Percentiles rank a stretch among this genome's conserved stretches.
Conservation (phyloP, 164 flowering plant genomes). For the Vitis cinerea region DNA sequence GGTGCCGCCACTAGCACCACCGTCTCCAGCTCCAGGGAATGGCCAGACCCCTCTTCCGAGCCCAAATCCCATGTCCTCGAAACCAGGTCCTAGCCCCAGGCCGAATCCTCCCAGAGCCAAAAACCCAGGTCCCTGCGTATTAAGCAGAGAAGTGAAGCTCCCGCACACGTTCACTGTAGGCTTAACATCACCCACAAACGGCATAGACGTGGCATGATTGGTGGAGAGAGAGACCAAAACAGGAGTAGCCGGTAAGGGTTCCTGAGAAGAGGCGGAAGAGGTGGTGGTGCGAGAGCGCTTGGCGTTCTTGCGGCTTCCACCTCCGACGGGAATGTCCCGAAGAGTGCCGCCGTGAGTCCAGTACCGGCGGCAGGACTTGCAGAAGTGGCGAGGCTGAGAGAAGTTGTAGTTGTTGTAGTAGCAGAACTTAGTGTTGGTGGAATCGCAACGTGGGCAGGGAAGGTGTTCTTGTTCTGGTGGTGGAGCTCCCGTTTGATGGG, state of each 20-base stretch:
- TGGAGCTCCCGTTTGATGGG: constrained; percentile 29
- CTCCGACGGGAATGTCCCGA: constrained; percentile 73
- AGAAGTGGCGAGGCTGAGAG: constrained; percentile 80
- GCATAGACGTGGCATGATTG: constrained; percentile 14
- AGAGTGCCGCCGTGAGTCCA: constrained; percentile 84
- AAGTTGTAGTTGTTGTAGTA: constrained; percentile 88
- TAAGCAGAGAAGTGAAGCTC: constrained; percentile 57
- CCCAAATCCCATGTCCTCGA: constrained; percentile 50
- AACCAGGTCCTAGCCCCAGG: constrained; percentile 38
- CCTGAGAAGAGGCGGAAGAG: constrained; percentile 15
- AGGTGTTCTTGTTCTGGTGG: constrained; percentile 55
- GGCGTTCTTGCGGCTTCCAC: constrained; percentile 55
- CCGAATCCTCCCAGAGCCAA: constrained; percentile 55
- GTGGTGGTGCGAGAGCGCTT: constrained; percentile 48
- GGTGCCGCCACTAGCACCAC: constrained; percentile 8
- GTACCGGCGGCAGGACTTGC: constrained; percentile 74
- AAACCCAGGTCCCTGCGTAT: constrained; percentile 41
- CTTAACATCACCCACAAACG: constrained; percentile 17
- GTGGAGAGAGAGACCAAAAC: constrained; percentile 15
- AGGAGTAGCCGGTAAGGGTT: constrained; percentile 18
- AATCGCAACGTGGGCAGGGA: constrained; percentile 71
- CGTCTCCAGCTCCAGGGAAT: constrained; percentile 30
- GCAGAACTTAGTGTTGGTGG: constrained; percentile 76
- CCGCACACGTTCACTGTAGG: constrained; percentile 19
- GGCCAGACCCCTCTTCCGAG: constrained; percentile 47